These are phyloP conservation scores for Pseudofabraea citricarpa DNA, from an alignment of 2,329 filamentous ascomycete species.

Conservation along the genomic window DNA sequence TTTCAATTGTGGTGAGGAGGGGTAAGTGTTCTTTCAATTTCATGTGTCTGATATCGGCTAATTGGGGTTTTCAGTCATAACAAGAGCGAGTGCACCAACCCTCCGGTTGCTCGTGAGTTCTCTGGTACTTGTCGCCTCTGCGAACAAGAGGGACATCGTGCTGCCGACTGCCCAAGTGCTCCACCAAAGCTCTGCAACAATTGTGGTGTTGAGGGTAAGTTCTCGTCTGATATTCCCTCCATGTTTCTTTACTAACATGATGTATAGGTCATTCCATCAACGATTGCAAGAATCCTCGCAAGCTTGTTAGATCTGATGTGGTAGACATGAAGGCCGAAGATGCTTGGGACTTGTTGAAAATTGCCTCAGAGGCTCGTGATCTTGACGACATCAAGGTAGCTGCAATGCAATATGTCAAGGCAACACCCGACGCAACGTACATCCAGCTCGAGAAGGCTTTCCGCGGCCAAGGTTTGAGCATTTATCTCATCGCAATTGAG, in stretches of 20 bases:
- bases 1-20: slow-evolving; percentile 55
- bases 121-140: slow-evolving; percentile 57
- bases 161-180: slow-evolving; percentile 58
- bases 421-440: slow-evolving; percentile 52
- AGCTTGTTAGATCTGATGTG: slow-evolving; percentile 48
- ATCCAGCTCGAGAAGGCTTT: slow-evolving; percentile 56
- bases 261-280: slow-evolving; percentile 51
- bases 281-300: slow-evolving; percentile 55
- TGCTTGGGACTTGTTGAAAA: slow-evolving; percentile 53
- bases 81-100: slow-evolving; percentile 34
- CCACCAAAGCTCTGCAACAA: slow-evolving; percentile 53
- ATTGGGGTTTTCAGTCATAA: slow-evolving; percentile 7
- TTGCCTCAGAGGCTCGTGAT: slow-evolving; percentile 49
- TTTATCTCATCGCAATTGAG: slow-evolving; percentile 61
- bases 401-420: slow-evolving; percentile 57
- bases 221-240: too few species aligned
- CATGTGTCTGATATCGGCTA: background rate
- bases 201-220: slow-evolving; percentile 55
- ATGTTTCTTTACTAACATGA: too few species aligned
- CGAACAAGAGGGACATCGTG: slow-evolving; percentile 46
- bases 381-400: slow-evolving; percentile 59
- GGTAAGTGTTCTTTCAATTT: slow-evolving; percentile 28
- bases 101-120: slow-evolving; percentile 40
- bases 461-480: slow-evolving; percentile 44
- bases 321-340: slow-evolving; percentile 45